A percentile compares a stretch with the other conserved stretches of the same genome.
phyloP scores from a whole-genome alignment of 768 basidiomycete genomes.

The Hydnomerulius pinastri region DNA sequence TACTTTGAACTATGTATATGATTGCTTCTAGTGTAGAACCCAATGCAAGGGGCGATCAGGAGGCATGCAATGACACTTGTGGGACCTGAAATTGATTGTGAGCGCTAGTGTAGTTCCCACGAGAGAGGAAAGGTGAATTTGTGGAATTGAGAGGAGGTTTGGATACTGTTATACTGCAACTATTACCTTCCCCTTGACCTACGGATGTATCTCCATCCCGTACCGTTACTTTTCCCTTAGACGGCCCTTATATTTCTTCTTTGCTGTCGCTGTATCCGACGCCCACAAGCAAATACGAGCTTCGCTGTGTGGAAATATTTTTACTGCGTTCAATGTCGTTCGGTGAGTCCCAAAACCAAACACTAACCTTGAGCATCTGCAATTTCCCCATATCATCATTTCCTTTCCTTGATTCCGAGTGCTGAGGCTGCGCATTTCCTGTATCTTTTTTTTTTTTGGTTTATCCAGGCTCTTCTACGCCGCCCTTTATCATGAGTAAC shows the following conservation, averaged over 20 bases:
- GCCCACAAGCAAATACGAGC: conserved; percentile 12
- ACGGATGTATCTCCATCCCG: conserved; percentile 26
- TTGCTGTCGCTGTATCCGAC: conserved; percentile 7
- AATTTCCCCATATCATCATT: conserved; percentile 1
- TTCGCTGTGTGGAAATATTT: conserved; percentile 5
- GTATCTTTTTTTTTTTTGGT: neutral
- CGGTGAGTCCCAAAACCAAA: conserved; percentile 11
- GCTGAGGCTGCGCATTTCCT: conserved; percentile 13
- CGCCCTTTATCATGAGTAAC: conserved; percentile 9
- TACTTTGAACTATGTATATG: neutral
- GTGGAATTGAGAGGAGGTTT: conserved; percentile 1
- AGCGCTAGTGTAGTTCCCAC: conserved; percentile 26
- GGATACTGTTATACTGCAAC: conserved; percentile 5
- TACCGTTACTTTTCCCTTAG: conserved; percentile 17
- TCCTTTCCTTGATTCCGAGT: conserved; percentile 3
- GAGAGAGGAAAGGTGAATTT: conserved; percentile 6
- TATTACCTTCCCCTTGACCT: conserved; percentile 32
- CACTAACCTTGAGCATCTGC: neutral
- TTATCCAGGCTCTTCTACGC: conserved; percentile 7
- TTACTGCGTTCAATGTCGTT: conserved; percentile 7
- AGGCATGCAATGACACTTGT: neutral
- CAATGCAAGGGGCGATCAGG: neutral
- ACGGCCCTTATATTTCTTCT: conserved; percentile 7
- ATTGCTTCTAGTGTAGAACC: neutral
- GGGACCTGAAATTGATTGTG: conserved; percentile 10